Conservation (phyloP, 805 yeast species). For the Saturnispora sanitii region DNA sequence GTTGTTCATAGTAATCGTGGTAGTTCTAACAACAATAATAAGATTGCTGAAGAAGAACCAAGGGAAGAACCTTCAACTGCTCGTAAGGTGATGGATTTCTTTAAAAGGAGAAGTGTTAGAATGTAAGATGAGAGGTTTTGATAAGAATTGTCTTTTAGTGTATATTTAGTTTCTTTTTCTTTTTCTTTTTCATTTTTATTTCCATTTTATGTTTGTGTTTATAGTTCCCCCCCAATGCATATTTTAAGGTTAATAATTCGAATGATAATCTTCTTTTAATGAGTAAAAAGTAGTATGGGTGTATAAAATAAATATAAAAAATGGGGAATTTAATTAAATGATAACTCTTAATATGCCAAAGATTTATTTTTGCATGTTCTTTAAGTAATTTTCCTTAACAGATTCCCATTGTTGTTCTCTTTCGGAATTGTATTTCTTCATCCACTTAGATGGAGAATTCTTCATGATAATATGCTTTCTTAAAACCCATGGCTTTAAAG, state of each 20-base stretch:
- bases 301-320: slow-evolving; percentile 11
- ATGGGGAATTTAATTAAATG: background rate
- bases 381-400: slow-evolving; percentile 28
- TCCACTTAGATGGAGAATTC: slow-evolving; percentile 30
- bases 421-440: slow-evolving; percentile 26
- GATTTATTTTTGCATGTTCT: slow-evolving; percentile 27
- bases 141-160: slow-evolving; percentile 1
- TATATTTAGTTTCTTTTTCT: background rate
- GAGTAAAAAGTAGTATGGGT: slow-evolving; percentile 4
- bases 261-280: slow-evolving; percentile 3
- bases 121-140: slow-evolving; percentile 15
- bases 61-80: slow-evolving; percentile 54
- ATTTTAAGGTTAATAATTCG: background rate
- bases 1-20: slow-evolving; percentile 3
- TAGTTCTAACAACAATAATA: slow-evolving; percentile 2
- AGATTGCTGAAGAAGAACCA: slow-evolving; percentile 10
- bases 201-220: background rate
- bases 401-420: slow-evolving; percentile 26
- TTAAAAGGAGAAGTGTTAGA: slow-evolving; percentile 52
- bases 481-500: slow-evolving; percentile 29
- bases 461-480: slow-evolving; percentile 32
- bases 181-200: background rate
- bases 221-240: background rate
- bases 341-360: too few relatives aligned
- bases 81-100: slow-evolving; percentile 66